A percentile compares a stretch with the other conserved stretches of the same genome.
Conservation (phyloP, 306 rosid species). For the Fagus crenata region DNA sequence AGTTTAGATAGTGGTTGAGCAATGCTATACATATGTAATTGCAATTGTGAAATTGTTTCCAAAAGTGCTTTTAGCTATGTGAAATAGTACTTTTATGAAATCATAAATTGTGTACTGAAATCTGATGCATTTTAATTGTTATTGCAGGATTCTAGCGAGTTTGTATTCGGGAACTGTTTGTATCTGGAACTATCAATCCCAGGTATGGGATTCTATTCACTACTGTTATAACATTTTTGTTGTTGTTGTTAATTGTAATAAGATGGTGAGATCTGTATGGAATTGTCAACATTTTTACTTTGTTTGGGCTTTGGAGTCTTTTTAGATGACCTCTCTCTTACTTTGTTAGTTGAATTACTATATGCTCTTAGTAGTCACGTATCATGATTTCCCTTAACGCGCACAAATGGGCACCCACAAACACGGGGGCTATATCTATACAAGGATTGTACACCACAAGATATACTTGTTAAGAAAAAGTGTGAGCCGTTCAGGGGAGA, state of each 20-base stretch:
- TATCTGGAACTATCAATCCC: slow-evolving; percentile 98
- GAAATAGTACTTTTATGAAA: background rate
- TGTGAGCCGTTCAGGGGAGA: background rate
- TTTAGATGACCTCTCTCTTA: background rate
- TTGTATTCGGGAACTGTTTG: slow-evolving; percentile 96
- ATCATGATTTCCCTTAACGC: background rate
- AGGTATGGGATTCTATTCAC: slow-evolving; percentile 48
- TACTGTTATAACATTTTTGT: no score
- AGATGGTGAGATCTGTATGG: background rate
- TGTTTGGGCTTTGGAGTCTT: background rate
- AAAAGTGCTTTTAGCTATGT: slow-evolving; percentile 1
- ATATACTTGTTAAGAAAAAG: background rate
- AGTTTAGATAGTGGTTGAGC: background rate
- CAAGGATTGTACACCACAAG: background rate
- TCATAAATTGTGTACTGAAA: slow-evolving; percentile 20
- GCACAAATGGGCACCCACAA: background rate
- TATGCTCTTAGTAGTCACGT: background rate
- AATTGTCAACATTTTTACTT: background rate
- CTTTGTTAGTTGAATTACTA: background rate
- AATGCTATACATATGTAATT: background rate
- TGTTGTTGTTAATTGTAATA: background rate
- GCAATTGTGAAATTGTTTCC: background rate
- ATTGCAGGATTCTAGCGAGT: slow-evolving; percentile 92
- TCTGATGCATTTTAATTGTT: slow-evolving; percentile 24
- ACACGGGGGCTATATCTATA: background rate